phyloP scores from a whole-genome alignment of 371 early-diverging fungal species.

The Lichtheimia corymbifera region DNA sequence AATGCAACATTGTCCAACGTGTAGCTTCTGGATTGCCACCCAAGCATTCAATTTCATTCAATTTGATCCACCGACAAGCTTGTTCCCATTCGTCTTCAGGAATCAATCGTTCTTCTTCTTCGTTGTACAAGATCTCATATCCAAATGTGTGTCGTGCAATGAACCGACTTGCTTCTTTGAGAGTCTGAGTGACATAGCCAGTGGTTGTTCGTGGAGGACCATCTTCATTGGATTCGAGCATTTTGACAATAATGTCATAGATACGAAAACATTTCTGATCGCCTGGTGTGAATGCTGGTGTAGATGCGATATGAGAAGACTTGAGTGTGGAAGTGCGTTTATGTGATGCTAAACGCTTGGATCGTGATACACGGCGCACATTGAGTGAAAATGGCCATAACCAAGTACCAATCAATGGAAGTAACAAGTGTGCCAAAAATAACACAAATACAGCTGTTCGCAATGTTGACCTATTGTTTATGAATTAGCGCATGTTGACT shows the following conservation, averaged over 20 bases:
- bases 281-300: slow-evolving; percentile 24
- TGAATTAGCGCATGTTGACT: no score
- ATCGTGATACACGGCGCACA: slow-evolving; percentile 30
- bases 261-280: slow-evolving; percentile 33
- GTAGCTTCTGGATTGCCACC: slow-evolving; percentile 32
- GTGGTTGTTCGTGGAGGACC: slow-evolving; percentile 11
- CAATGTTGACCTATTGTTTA: slow-evolving; percentile 19
- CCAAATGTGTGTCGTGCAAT: slow-evolving; percentile 35
- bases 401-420: slow-evolving; percentile 28
- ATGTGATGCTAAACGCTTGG: slow-evolving; percentile 13
- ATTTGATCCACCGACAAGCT: slow-evolving; percentile 41
- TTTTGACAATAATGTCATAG: slow-evolving; percentile 24
- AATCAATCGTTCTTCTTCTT: slow-evolving; percentile 15
- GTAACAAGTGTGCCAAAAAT: slow-evolving; percentile 29
- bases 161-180: slow-evolving; percentile 28
- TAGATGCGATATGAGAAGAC: slow-evolving; percentile 1
- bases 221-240: slow-evolving; percentile 20
- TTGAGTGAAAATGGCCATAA: slow-evolving; percentile 23
- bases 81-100: slow-evolving; percentile 37
- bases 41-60: slow-evolving; percentile 38
- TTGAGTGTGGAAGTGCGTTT: slow-evolving; percentile 5
- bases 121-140: slow-evolving; percentile 32
- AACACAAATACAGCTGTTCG: slow-evolving; percentile 32
- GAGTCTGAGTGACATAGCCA: slow-evolving; percentile 6
- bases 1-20: slow-evolving; percentile 29